Base-by-base conservation (phyloP, 345 rosid species). In the Eucalyptus sp. region DNA sequence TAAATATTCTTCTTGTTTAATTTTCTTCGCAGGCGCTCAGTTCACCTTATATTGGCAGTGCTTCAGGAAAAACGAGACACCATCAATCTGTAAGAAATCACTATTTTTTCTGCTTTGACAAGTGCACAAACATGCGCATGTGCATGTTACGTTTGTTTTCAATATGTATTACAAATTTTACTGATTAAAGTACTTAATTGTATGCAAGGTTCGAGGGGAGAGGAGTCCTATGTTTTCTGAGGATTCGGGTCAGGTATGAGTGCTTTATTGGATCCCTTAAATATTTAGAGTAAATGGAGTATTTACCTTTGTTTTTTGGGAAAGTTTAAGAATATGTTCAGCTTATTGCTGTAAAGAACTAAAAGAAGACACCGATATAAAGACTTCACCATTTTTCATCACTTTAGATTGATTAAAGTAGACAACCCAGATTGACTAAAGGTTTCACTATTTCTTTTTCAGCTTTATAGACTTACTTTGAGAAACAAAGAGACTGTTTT, bases 181-280 rank as follows among this genome's bases (percentile, higher is more conserved):
- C 76, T 79, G 48, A 86, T 56, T 80, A 71, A 88, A 90, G 88
- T 89, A 14, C 25, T 29, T 7, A n/a, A 86, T 87, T 89, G 31
- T 86, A 87, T 93, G 84, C 84, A 41, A 96, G 99, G 95, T 95
- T 90, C 95, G 93, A 90, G 98, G 96, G 54, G 95, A 95, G 90
- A 92, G 94, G 94, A 94, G 92, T 91, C 93, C 94, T 89, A 90
- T 95, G 88, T 95, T 96, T 93, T 97, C 99, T 90, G 99, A 97
- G 89, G 99, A 97, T 92, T 96, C 97, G 92, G 97, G 96, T 93
- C 97, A 95, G 96, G 98, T 95, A 93, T 83, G 64, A 51, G n/a
- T 51, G 56, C 41, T 86, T 43, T 86, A 50, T 86, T 8, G 9
- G 54, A 50, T 31, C 48, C 48, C 84, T 76, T 41, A 41, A 76